Evolutionary conservation across 768 basidiomycete genomes (phyloP), one percentile per base, ranked within the genome.

Genomic region (Naematelia encephala): DNA sequence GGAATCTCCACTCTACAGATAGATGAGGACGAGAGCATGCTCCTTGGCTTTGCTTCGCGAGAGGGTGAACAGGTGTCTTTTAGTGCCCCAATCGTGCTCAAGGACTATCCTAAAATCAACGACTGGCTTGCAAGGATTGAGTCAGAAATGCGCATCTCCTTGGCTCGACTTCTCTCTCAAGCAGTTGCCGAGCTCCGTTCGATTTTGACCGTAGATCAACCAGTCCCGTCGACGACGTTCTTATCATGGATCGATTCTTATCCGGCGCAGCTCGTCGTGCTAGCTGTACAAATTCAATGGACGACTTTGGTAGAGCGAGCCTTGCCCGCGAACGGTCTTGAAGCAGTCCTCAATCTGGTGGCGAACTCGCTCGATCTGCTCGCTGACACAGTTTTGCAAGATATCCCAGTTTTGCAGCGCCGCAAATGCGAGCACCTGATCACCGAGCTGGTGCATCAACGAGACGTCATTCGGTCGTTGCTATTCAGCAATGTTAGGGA

Each of bases 401-500:
- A 98, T 68, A 85, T 98, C 29, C 82, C 80, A 43, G 85, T 89
- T 16, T 88, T 91, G 45, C 92, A 91, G n/a, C 89, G 96, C 57
- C 87, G 90, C 64, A 99, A 99, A 79, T 93, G 92, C 81, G 96
- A 99, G 67, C 93, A 98, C 70, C 85, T 99, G 63, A 97, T 99
- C 80, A 98, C 94, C 0, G 96, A 99, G 75, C 84, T 99, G 13
- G 96, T 98, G 39, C 96, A 99, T 76, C 92, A 99, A 75, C 85
- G 96, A 62, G 96, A 99, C 77, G 94, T 98, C 42, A 87, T 86
- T 39, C 87, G 96, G 12, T 80, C 82, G 12, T 86, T 98, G 56
- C 82, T 89, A 55, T 82, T 84, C 59, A 84, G 86, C 68, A 78
- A 81, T 26, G 82, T 88, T 13, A 56, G 79, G 2, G 87, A 90